These are phyloP conservation scores for Chlorella variabilis DNA, from an alignment of 163 green algal species.

Conservation along the genomic window DNA sequence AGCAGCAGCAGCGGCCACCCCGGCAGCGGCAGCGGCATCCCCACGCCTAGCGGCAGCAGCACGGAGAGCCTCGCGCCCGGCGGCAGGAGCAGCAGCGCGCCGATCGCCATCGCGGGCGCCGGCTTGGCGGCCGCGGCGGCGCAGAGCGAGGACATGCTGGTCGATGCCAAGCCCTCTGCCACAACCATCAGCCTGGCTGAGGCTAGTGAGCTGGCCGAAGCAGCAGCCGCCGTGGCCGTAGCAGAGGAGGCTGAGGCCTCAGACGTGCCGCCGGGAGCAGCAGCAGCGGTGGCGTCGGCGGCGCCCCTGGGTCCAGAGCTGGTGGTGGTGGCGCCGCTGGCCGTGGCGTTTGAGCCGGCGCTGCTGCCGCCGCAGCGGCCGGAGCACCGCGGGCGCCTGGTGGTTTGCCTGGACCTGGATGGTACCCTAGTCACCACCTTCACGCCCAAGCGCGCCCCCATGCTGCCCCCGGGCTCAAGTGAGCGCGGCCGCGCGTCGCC, in stretches of 20 bases:
- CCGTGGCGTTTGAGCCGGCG: slow-evolving; percentile 18
- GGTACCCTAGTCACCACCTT: slow-evolving; percentile 88
- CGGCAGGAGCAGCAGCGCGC: slow-evolving; percentile 4
- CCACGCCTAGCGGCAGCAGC: neutral
- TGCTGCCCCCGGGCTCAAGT: slow-evolving; percentile 62
- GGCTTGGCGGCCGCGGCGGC: neutral
- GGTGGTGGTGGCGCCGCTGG: neutral
- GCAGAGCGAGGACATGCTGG: neutral
- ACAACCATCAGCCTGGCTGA: slow-evolving; percentile 7
- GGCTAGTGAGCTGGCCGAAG: slow-evolving; percentile 11
- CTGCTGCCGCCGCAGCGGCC: slow-evolving; percentile 59
- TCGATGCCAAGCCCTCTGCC: neutral
- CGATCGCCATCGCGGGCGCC: slow-evolving; percentile 4
- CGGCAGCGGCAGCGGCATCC: neutral
- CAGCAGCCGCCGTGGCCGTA: neutral
- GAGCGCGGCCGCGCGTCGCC: too few relatives aligned
- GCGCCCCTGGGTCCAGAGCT: neutral
- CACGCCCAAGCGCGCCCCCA: slow-evolving; percentile 74
- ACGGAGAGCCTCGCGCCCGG: too few relatives aligned
- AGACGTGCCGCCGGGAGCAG: neutral
- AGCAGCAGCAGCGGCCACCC: neutral
- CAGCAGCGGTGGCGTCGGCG: neutral
- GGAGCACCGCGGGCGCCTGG: slow-evolving; percentile 60
- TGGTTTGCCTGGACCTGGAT: slow-evolving; percentile 91
- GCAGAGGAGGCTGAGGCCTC: neutral